These are phyloP conservation scores for Epichloe typhina DNA, from an alignment of 2,329 filamentous ascomycete genomes.

Conservation along the genomic window DNA sequence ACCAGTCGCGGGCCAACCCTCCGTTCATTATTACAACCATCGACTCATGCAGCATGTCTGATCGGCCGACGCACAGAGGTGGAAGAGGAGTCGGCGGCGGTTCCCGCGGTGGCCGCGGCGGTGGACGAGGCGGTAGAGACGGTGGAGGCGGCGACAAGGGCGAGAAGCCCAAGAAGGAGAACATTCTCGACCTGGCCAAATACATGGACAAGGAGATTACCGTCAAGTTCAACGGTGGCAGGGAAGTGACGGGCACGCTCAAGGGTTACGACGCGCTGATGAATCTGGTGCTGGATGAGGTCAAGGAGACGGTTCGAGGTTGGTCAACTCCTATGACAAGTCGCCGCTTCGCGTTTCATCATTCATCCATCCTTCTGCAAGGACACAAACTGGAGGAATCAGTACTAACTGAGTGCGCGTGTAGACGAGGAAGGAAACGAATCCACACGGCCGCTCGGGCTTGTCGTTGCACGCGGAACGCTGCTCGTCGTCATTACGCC, in stretches of 20 bases:
- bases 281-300: conserved; percentile 93
- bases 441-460: conserved; percentile 63
- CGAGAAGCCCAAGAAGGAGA: conserved; percentile 92
- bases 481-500: conserved; percentile 87
- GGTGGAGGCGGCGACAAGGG: conserved; percentile 36
- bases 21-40: conserved; percentile 1
- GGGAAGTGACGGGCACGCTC: conserved; percentile 78
- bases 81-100: conserved; percentile 29
- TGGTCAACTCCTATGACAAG: conserved; percentile 13
- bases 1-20: not conserved
- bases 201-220: conserved; percentile 95
- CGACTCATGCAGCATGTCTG: conserved; percentile 30
- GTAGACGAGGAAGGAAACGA: conserved; percentile 89
- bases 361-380: too few relatives aligned
- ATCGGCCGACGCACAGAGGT: conserved; percentile 34
- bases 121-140: conserved; percentile 31
- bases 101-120: conserved; percentile 10
- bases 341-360: not conserved
- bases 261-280: conserved; percentile 97
- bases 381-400: too few relatives aligned
- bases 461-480: conserved; percentile 84
- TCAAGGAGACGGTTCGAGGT: conserved; percentile 84
- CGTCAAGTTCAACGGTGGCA: conserved; percentile 92
- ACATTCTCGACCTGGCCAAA: conserved; percentile 87
- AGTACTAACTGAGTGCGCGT: not conserved